Conservation (phyloP, 139 green algal genomes). For the Zygnema circumcarinatum region DNA sequence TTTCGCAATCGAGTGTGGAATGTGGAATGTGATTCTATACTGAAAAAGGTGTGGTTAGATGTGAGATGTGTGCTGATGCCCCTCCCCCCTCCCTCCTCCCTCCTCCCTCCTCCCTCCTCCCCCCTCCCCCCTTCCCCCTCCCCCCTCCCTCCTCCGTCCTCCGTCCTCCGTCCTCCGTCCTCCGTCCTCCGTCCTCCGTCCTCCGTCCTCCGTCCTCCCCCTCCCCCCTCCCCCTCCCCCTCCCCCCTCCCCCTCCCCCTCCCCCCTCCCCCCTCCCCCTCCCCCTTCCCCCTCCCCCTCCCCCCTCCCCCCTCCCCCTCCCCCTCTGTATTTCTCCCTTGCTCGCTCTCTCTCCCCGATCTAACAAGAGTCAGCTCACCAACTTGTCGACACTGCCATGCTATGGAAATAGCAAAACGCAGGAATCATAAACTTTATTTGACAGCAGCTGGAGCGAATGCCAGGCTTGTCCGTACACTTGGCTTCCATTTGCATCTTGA, state of each 20-base stretch:
- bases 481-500: conserved; percentile 64
- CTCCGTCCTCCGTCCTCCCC: too few species aligned
- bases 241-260: not conserved
- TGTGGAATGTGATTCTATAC: too few species aligned
- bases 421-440: not conserved
- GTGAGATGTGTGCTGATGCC: too few species aligned
- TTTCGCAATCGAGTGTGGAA: too few species aligned
- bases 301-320: not conserved
- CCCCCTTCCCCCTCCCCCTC: too few species aligned
- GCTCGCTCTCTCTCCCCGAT: not conserved
- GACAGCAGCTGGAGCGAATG: conserved; percentile 81
- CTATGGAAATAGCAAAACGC: not conserved
- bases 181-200: not conserved
- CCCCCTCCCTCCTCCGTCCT: not conserved
- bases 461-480: conserved; percentile 81
- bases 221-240: not conserved
- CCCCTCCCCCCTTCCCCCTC: not conserved
- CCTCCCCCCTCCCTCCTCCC: not conserved
- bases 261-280: not conserved
- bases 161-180: too few species aligned
- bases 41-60: too few species aligned
- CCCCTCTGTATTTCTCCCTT: not conserved
- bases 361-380: too few species aligned
- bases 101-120: not conserved
- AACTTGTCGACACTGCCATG: too few species aligned